Percentiles rank a stretch among this genome's conserved stretches.
Conservation (phyloP, 495 filamentous ascomycete species). For the Cladorrhinum samala region DNA sequence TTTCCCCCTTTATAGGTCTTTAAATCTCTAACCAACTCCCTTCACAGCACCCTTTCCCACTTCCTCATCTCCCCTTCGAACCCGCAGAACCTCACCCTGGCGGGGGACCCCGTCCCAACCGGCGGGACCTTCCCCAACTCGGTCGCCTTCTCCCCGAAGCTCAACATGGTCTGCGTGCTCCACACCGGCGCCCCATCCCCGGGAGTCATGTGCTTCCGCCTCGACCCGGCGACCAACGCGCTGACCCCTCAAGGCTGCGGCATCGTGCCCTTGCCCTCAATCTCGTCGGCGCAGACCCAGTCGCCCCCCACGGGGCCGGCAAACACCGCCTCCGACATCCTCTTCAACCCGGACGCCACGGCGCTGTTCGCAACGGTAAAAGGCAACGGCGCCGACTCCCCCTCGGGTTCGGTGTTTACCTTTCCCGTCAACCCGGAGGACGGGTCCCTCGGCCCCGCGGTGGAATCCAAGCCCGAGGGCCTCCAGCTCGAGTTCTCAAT, state of each 20-base stretch:
- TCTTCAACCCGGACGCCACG: slow-evolving; percentile 47
- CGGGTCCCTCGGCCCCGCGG: not conserved
- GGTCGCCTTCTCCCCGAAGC: slow-evolving; percentile 43
- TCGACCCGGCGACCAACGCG: slow-evolving; percentile 17
- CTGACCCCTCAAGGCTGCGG: too few species aligned
- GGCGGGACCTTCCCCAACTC: slow-evolving; percentile 51
- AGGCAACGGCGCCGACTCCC: slow-evolving; percentile 27
- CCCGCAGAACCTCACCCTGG: slow-evolving; percentile 29
- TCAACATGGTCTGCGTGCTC: slow-evolving; percentile 46
- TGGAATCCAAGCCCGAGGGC: not conserved
- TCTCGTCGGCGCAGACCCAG: too few species aligned
- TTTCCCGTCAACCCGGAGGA: not conserved
- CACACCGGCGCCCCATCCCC: slow-evolving; percentile 41
- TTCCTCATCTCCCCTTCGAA: slow-evolving; percentile 40
- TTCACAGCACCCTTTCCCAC: slow-evolving; percentile 48
- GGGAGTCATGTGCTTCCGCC: slow-evolving; percentile 46
- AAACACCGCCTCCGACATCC: slow-evolving; percentile 47
- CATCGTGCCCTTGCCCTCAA: too few species aligned
- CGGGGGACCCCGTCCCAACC: slow-evolving; percentile 23
- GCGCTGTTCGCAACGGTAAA: slow-evolving; percentile 52
- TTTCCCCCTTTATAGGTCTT: too few species aligned
- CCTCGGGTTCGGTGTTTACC: not conserved
- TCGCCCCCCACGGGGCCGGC: slow-evolving; percentile 48
- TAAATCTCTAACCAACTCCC: too few species aligned
- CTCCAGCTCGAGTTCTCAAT: not conserved